Base-by-base conservation (phyloP, 2,329 filamentous ascomycete genomes). In the Alternaria panax region DNA sequence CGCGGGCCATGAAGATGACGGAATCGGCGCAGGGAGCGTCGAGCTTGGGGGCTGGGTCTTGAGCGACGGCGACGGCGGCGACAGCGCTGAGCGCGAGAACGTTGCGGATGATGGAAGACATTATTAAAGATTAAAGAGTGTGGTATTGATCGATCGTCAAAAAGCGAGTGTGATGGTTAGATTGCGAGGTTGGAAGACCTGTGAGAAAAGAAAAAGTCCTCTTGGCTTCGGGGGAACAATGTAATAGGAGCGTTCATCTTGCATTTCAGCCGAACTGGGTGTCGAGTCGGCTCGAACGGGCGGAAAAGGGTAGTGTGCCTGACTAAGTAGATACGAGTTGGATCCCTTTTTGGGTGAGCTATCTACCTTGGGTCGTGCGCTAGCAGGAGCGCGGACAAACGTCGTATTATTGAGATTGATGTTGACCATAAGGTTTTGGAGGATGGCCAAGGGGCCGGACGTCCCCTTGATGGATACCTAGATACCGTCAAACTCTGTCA, bases 31-130 rank as follows among this genome's bases (percentile, higher is more conserved):
- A 69, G 57, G 64, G 45, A 55, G 67, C 67, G 55, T 66, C 60
- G 60, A 64, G 62, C 64, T 69, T 69, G 57, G 66, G 66, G 60
- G 64, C 47, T 67, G 61, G 61, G 56, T 59, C 57, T 70, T 80
- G 77, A 51, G 71, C 77, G 52, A 66, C 60, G 48, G 68, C 68
- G 67, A 68, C 59, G 51, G 64, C 63, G 51, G 66, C 59, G 60
- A 72, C 51, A 57, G 68, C 64, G 59, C 63, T 66, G 54, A 66
- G 60, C 57, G 62, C 59, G 53, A 71, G 57, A 54, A 60, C 52
- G 59, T 62, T 69, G 61, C 68, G 62, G 48, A 64, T 63, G 54
- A 64, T 67, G 54, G 64, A 68, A 58, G 65, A 68, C 64, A 71
- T 69, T 66, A 71, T 73, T 67, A 67, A 66, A 25, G 45, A 66